Conservation (phyloP, 768 basidiomycete species). For the Naematelia aurantialba region DNA sequence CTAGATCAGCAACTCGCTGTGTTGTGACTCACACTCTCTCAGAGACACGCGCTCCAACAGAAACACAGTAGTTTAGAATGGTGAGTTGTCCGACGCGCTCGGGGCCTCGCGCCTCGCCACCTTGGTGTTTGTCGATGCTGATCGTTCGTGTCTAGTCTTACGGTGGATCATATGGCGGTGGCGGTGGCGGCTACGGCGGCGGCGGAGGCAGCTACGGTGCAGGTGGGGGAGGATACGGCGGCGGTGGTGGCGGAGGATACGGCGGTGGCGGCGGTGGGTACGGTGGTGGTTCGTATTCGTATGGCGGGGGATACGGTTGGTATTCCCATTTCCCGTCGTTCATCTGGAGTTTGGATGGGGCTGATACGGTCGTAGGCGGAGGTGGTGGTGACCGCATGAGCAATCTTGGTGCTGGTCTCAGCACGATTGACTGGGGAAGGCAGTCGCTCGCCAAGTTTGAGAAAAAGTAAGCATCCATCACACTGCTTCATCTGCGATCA, state of each 20-base stretch:
- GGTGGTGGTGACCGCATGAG: constrained; percentile 59
- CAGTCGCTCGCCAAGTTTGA: constrained; percentile 79
- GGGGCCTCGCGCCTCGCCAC: not conserved
- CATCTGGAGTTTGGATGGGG: constrained; percentile 30
- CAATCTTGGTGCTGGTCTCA: constrained; percentile 74
- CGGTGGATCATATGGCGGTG: constrained; percentile 19
- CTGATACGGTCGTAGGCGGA: constrained; percentile 26
- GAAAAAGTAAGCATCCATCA: constrained; percentile 82
- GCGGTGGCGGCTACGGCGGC: constrained; percentile 11
- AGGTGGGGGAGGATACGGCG: constrained; percentile 10
- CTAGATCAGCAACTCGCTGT: not conserved
- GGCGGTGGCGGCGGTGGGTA: constrained; percentile 17
- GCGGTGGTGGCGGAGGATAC: constrained; percentile 13
- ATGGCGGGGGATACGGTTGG: constrained; percentile 43
- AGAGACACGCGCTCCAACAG: not conserved
- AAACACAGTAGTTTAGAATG: constrained; percentile 11
- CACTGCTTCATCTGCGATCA: too few species aligned
- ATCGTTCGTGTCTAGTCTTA: constrained; percentile 16
- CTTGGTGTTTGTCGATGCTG: not conserved
- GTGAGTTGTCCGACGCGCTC: constrained; percentile 10
- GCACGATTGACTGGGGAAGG: constrained; percentile 76
- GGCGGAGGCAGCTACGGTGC: constrained; percentile 9
- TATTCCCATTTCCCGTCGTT: constrained; percentile 43
- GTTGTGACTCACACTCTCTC: not conserved
- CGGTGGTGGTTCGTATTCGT: constrained; percentile 20